A percentile compares a stretch with the other conserved stretches of the same genome.
These are phyloP conservation scores for Vaccinium corymbosum DNA, from an alignment of 148 eudicot species.

Conservation along the genomic window DNA sequence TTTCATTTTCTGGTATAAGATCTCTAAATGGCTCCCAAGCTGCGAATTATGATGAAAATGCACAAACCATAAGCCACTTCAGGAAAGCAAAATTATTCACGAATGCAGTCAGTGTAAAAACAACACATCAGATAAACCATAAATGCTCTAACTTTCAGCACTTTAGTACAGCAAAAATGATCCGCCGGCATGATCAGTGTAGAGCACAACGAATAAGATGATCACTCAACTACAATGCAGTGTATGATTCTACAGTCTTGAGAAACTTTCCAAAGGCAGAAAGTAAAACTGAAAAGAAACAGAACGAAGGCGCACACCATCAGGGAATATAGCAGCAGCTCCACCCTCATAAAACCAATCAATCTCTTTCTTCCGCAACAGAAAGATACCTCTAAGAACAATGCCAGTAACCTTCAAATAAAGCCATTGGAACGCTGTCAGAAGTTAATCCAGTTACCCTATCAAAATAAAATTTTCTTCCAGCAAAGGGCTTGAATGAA, in stretches of 20 bases:
- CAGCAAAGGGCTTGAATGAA: not conserved
- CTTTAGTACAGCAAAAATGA: not conserved
- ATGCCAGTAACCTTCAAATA: conserved; percentile 75
- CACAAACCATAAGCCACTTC: conserved; percentile 9
- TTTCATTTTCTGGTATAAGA: conserved; percentile 89
- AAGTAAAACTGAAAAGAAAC: not conserved
- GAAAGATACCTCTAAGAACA: conserved; percentile 91
- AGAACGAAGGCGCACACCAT: conserved; percentile 49
- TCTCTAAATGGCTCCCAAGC: conserved; percentile 98
- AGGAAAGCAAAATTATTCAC: not conserved
- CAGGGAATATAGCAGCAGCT: conserved; percentile 91
- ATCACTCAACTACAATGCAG: not conserved
- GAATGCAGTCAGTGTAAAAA: not conserved
- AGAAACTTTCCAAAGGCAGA: not conserved
- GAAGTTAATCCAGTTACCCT: not conserved
- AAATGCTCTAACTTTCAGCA: not conserved
- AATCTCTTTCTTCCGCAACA: conserved; percentile 90
- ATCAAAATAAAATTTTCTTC: not conserved
- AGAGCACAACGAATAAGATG: not conserved
- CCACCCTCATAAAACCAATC: conserved; percentile 99
- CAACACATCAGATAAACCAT: not conserved
- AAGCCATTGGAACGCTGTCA: conserved; percentile 11
- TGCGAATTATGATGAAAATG: conserved; percentile 25
- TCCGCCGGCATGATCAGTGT: not conserved
- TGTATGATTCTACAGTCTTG: not conserved